Percentiles rank a stretch among this genome's conserved stretches.
These are phyloP conservation scores for Xylaria multiplex DNA, from an alignment of 2,329 filamentous ascomycete species.

Conservation along the genomic window DNA sequence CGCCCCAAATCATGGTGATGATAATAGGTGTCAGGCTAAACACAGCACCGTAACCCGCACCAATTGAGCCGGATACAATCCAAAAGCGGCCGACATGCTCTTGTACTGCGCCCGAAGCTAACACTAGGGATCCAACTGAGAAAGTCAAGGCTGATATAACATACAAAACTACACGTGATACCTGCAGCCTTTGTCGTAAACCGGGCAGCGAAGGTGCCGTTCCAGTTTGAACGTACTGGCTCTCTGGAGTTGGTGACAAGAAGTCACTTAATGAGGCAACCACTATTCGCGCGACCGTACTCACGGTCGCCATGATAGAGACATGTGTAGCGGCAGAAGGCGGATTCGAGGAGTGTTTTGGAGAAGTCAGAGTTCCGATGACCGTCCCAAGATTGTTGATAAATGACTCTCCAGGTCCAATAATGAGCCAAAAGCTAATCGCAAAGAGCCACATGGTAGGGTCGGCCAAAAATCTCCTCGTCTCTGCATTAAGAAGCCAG, in stretches of 20 bases:
- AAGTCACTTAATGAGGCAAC: constrained; percentile 90
- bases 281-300: constrained; percentile 87
- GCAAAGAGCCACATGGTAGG: constrained; percentile 97
- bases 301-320: constrained; percentile 89
- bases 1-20: constrained; percentile 96
- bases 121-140: constrained; percentile 77
- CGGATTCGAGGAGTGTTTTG: constrained; percentile 55
- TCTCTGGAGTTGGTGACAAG: constrained; percentile 75
- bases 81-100: constrained; percentile 83
- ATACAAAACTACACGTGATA: constrained; percentile 85
- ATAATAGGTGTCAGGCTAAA: constrained; percentile 93
- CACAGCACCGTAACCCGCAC: constrained; percentile 90
- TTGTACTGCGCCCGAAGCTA: constrained; percentile 80
- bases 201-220: constrained; percentile 47
- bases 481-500: constrained; percentile 92
- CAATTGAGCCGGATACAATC: constrained; percentile 83
- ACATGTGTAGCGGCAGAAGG: constrained; percentile 87
- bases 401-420: constrained; percentile 95
- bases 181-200: constrained; percentile 57
- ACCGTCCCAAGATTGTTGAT: constrained; percentile 97
- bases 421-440: constrained; percentile 88
- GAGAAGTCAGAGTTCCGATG: constrained; percentile 82
- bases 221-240: constrained; percentile 64
- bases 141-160: constrained; percentile 78
- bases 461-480: constrained; percentile 83